A percentile compares a stretch with the other conserved stretches of the same genome.
These are phyloP conservation scores for Lyophyllum atratum DNA, from an alignment of 768 basidiomycete species.

Conservation along the genomic window DNA sequence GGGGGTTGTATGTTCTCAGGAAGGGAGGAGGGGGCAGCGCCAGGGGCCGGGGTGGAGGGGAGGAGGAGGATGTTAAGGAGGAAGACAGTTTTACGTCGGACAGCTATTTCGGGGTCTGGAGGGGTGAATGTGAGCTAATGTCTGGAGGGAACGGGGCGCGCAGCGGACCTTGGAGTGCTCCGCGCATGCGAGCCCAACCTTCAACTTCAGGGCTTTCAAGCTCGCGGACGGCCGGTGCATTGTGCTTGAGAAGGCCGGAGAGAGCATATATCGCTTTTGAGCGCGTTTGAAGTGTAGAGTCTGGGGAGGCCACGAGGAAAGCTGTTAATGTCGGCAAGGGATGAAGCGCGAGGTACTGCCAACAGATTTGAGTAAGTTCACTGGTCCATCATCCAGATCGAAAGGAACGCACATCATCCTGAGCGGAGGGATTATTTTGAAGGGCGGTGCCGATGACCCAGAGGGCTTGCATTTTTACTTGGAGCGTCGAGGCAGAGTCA, in stretches of 20 bases:
- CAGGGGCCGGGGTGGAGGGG: constrained; percentile 36
- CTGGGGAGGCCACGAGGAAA: constrained; percentile 55
- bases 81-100: constrained; percentile 80
- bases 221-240: constrained; percentile 58
- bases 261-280: constrained; percentile 85
- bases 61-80: constrained; percentile 72
- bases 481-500: constrained; percentile 53
- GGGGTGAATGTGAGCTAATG: not conserved
- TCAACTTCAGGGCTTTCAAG: constrained; percentile 45
- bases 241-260: constrained; percentile 80
- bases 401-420: constrained; percentile 58
- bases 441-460: constrained; percentile 91
- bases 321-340: constrained; percentile 67
- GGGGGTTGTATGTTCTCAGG: constrained; percentile 22
- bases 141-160: not conserved
- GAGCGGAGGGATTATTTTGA: constrained; percentile 88
- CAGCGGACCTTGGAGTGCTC: constrained; percentile 58
- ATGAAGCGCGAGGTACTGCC: constrained; percentile 61
- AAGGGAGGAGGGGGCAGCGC: constrained; percentile 19
- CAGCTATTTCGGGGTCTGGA: constrained; percentile 72
- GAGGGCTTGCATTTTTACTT: constrained; percentile 65
- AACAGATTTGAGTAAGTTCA: not conserved
- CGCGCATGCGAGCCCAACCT: constrained; percentile 68
- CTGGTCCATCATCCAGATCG: not conserved
- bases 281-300: constrained; percentile 53